Base-by-base conservation (phyloP, 176 grass and related monocot species). In the Rhynchospora pubera region DNA sequence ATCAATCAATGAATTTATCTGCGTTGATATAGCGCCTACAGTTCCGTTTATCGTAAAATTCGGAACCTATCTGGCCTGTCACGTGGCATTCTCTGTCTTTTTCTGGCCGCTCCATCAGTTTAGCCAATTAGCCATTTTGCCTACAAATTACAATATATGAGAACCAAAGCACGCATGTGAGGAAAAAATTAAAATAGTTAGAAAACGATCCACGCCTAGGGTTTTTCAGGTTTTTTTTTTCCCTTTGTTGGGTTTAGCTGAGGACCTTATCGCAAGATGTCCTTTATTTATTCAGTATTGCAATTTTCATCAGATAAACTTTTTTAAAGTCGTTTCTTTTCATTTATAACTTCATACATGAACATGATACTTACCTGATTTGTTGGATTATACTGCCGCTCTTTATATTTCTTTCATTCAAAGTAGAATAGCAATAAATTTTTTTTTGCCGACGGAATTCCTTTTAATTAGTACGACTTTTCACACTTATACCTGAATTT, bases 1-100 rank as follows among this genome's bases (percentile, higher is more conserved):
- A 50, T 48, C 44, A 72, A 72, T 72, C 44, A 72, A 72, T 72
- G 43, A 71, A 71, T n/a, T 71, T 71, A 71, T 71, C 43, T 70
- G 16, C 18, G 6, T 58, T 58, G 56, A 19, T 58, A 15, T 58
- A 4, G 26, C 10, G 10, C 24, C 62, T 65, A 65, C 12, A 24
- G 4, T 74, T 74, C 11, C 11, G 9, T 51, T 51, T 52, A 52
- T 74, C 52, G 12, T 74, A 26, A 74, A 42, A 52, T 74, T 22
- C 26, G 70, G 24, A 52, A 51, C n/a, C n/a, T n/a, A n/a, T n/a
- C n/a, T n/a, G n/a, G 10, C 34, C 34, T 74, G 46, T 74, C 70
- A 74, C 46, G 70, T 74, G 70, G 21, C 45, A 74, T 74, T 50
- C 45, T 24, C 2, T 74, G 70, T 74, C 46, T 19, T 51, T 73